These are phyloP conservation scores for Cytospora chrysosperma DNA, from an alignment of 2,329 filamentous ascomycete species.

Conservation along the genomic window DNA sequence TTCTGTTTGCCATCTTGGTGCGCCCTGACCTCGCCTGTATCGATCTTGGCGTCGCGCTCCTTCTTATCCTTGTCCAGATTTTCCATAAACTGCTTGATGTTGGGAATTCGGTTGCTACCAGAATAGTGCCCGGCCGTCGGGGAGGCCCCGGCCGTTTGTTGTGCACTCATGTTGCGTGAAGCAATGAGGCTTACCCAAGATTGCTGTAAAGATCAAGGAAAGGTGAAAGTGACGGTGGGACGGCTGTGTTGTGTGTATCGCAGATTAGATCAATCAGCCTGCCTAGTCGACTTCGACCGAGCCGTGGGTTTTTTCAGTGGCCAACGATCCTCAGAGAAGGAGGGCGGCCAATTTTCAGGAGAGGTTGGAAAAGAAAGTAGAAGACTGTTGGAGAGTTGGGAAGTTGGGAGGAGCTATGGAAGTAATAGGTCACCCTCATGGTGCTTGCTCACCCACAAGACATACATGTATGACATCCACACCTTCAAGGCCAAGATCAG, in stretches of 20 bases:
- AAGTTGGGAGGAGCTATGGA: conserved; percentile 9
- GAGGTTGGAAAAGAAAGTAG: background rate
- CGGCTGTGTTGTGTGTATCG: background rate
- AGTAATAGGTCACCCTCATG: background rate
- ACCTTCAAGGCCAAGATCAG: conserved; percentile 1
- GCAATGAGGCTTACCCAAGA: background rate
- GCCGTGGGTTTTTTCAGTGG: background rate
- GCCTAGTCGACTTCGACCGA: background rate
- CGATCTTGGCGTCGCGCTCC: conserved; percentile 69
- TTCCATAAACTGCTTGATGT: conserved; percentile 79
- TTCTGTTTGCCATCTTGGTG: conserved; percentile 36
- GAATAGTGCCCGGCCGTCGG: conserved; percentile 72
- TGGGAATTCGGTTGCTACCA: conserved; percentile 79
- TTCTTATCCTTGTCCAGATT: conserved; percentile 77
- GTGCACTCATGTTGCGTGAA: conserved; percentile 35
- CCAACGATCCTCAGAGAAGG: background rate
- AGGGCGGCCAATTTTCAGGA: background rate
- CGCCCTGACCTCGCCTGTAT: conserved; percentile 36
- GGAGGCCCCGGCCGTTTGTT: conserved; percentile 42
- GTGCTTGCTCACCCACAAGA: background rate
- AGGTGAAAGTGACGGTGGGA: background rate
- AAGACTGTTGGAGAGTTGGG: background rate
- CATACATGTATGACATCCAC: background rate
- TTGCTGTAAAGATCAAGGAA: background rate
- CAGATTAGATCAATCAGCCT: background rate